Base-by-base conservation (phyloP, 352 stramenopile species). In the Pythium aquatile region DNA sequence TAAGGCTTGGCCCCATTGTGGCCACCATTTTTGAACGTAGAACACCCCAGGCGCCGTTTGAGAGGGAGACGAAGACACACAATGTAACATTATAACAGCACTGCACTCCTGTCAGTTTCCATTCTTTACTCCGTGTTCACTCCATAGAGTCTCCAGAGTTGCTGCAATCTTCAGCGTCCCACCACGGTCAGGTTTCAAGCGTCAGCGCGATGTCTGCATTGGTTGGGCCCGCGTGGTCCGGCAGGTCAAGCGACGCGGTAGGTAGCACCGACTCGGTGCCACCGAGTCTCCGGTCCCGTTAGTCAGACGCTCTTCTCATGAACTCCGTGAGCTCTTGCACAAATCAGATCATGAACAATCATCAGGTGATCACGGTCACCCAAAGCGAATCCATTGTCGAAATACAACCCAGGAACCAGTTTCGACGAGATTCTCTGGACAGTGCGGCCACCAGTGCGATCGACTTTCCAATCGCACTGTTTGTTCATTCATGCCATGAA, bases 1-100 rank as follows among this genome's bases (percentile, higher is more conserved):
- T 66, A 40, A 54, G 16, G n/a, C 13, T 5, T 40, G 20, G 35
- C 13, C 11, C n/a, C 55, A 29, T 30, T 62, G 40, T 55, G 29
- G 28, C 35, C 47, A 14, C 30, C 20, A 26, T 60, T 47, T 47
- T 47, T n/a, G 39, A 47, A 11, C 13, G 39, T 24, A 47, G 17
- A 47, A 14, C 9, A 16, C 35, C 35, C 35, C 35, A 14, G n/a
- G n/a, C n/a, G n/a, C n/a, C n/a, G n/a, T n/a, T n/a, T n/a, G n/a
- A n/a, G n/a, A n/a, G n/a, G n/a, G n/a, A n/a, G n/a, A n/a, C n/a
- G n/a, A n/a, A n/a, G n/a, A n/a, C n/a, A n/a, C n/a, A n/a, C n/a
- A 47, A n/a, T 47, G 39, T 47, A 47, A 47, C 14, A 47, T 3
- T 47, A 47, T n/a, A 1, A 26, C 6, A 47, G 13, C 39, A 24